These are phyloP conservation scores for Fusarium sulawesiense DNA, from an alignment of 2,329 filamentous ascomycete species.

Conservation along the genomic window DNA sequence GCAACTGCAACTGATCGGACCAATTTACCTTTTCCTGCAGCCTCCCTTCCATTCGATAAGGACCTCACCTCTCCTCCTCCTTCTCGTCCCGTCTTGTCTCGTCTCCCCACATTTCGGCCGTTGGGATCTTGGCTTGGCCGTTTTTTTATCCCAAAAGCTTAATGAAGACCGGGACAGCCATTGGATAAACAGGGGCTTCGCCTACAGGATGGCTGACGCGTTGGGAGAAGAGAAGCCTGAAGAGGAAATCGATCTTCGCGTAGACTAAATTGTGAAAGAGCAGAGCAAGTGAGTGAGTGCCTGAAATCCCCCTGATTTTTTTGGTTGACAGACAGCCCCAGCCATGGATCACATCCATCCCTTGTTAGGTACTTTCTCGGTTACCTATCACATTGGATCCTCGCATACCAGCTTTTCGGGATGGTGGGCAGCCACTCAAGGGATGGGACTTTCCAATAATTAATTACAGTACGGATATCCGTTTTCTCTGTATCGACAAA, in stretches of 20 bases:
- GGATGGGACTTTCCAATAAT: not conserved
- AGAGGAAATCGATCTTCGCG: not conserved
- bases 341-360: not conserved
- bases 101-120: constrained; percentile 25
- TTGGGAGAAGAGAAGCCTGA: constrained; percentile 7
- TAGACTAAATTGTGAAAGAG: not conserved
- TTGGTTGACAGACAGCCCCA: not conserved
- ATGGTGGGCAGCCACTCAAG: constrained; percentile 10
- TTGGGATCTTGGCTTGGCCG: constrained; percentile 27
- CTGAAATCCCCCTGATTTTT: constrained; percentile 29
- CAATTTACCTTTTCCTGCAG: not conserved
- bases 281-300: not conserved
- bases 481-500: not conserved
- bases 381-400: constrained; percentile 21
- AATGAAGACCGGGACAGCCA: not conserved
- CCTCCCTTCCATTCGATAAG: constrained; percentile 3
- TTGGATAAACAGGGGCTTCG: constrained; percentile 7
- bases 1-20: constrained; percentile 19
- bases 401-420: constrained; percentile 24
- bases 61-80: not conserved
- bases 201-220: constrained; percentile 7
- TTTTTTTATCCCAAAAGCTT: constrained; percentile 22
- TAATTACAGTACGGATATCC: not conserved
- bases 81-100: not conserved
- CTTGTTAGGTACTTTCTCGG: not conserved